phyloP scores from a whole-genome alignment of 345 rosid genomes.

The Pistacia integerrima region DNA sequence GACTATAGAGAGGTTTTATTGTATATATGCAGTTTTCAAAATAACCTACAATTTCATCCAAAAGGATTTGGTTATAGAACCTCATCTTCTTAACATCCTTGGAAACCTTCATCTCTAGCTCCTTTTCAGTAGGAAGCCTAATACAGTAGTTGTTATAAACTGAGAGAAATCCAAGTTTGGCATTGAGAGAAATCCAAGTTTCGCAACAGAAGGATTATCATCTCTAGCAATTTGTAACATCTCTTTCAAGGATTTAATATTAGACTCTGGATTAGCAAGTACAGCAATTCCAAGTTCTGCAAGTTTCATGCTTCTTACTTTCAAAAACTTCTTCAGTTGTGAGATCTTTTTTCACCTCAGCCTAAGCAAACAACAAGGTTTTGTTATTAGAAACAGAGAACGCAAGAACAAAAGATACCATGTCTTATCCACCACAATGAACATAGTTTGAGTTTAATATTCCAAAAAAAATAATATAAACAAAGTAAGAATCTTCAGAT shows the following conservation, averaged over 20 bases:
- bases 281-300: conserved; percentile 82
- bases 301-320: conserved; percentile 60
- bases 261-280: conserved; percentile 78
- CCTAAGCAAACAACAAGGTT: conserved; percentile 46
- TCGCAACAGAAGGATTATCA: conserved; percentile 59
- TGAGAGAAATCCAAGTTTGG: conserved; percentile 44
- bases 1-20: too few relatives aligned
- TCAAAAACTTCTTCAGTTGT: conserved; percentile 75
- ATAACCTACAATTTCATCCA: too few relatives aligned
- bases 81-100: conserved; percentile 92
- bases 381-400: conserved; percentile 2
- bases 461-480: too few relatives aligned
- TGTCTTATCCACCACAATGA: neutral
- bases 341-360: conserved; percentile 87
- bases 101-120: conserved; percentile 96
- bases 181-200: conserved; percentile 74
- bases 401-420: neutral
- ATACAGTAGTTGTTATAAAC: conserved; percentile 69
- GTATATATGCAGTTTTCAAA: too few relatives aligned
- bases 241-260: conserved; percentile 72
- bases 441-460: neutral
- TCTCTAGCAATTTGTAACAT: conserved; percentile 68
- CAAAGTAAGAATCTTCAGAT: neutral
- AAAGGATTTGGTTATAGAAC: conserved; percentile 30
- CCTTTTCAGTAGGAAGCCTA: conserved; percentile 96